These are phyloP conservation scores for Leccinum variicolor DNA, from an alignment of 768 basidiomycete species.

Conservation along the genomic window DNA sequence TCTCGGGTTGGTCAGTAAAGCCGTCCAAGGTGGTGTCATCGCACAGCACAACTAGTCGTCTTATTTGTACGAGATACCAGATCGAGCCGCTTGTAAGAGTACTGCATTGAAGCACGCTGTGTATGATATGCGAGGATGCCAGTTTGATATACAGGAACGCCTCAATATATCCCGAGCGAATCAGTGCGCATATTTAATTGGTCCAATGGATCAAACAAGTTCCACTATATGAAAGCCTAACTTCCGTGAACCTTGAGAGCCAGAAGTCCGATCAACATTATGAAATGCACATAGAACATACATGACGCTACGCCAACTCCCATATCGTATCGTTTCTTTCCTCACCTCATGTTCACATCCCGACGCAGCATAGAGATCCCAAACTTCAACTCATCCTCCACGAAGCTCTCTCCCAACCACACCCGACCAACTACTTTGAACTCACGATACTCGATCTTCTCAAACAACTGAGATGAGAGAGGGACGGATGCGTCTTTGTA, in stretches of 20 bases:
- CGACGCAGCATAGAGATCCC: constrained; percentile 43
- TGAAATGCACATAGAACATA: neutral
- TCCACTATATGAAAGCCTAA: too few relatives aligned
- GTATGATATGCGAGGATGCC: neutral
- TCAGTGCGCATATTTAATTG: too few relatives aligned
- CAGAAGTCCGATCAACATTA: too few relatives aligned
- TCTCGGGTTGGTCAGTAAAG: neutral
- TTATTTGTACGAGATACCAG: too few relatives aligned
- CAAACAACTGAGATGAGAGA: constrained; percentile 44
- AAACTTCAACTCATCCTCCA: constrained; percentile 32
- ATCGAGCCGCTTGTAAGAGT: neutral
- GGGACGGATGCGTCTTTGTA: constrained; percentile 43
- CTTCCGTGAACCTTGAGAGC: too few relatives aligned
- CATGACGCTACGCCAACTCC: neutral
- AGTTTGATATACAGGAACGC: too few relatives aligned
- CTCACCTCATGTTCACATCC: constrained; percentile 34
- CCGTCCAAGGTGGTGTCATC: neutral
- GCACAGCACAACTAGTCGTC: neutral
- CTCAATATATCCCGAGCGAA: too few relatives aligned
- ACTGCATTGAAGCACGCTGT: neutral
- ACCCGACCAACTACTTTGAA: constrained; percentile 40
- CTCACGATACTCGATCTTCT: constrained; percentile 42
- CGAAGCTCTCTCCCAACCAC: constrained; percentile 30
- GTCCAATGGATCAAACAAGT: too few relatives aligned
- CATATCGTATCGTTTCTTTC: neutral